phyloP scores from a whole-genome alignment of 169 alveolate species.

The Plasmodium fragile region DNA sequence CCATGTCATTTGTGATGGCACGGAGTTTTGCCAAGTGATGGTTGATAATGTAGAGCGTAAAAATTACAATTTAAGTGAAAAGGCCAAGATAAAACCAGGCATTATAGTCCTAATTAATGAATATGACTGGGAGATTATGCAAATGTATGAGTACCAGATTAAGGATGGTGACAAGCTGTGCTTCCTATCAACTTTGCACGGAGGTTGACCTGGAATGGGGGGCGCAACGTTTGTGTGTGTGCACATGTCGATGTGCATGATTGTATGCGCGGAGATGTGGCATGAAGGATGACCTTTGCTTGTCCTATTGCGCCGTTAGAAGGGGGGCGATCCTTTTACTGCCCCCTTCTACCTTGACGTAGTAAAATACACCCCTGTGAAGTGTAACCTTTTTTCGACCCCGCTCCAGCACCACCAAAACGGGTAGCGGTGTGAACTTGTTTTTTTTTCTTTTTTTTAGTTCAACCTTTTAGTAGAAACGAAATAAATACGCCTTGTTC shows the following conservation, averaged over 20 bases:
- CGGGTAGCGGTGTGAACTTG: background rate
- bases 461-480: background rate
- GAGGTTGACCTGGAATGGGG: slow-evolving; percentile 87
- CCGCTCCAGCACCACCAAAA: background rate
- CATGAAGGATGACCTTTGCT: background rate
- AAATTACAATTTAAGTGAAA: slow-evolving; percentile 76
- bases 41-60: slow-evolving; percentile 58
- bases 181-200: slow-evolving; percentile 97
- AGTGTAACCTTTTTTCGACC: background rate
- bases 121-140: slow-evolving; percentile 96
- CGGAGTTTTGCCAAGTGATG: slow-evolving; percentile 57
- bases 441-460: background rate
- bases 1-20: slow-evolving; percentile 43
- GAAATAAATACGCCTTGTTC: background rate
- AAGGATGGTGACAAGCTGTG: slow-evolving; percentile 89
- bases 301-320: background rate
- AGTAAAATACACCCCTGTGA: background rate
- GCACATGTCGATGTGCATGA: background rate
- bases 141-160: slow-evolving; percentile 87
- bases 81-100: slow-evolving; percentile 90
- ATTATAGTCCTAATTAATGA: slow-evolving; percentile 94
- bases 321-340: background rate
- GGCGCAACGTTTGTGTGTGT: background rate
- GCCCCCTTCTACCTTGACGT: background rate
- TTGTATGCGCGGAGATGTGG: background rate